Evolutionary conservation across 2,329 filamentous ascomycete species (phyloP).

Genomic region (Venturia carpophila): DNA sequence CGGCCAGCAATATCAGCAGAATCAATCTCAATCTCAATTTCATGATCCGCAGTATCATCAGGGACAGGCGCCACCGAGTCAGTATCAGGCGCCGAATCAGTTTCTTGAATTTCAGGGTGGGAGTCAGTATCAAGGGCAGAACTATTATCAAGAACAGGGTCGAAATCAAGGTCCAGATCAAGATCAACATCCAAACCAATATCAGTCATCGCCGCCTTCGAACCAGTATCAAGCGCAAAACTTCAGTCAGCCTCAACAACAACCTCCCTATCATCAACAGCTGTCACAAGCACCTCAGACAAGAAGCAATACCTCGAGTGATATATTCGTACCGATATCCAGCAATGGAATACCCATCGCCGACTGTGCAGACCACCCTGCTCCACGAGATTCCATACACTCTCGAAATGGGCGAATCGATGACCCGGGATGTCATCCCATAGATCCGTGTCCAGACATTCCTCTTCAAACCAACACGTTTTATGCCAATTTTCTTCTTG

Average conservation of each 20-base stretch:
- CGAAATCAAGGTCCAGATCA: background rate
- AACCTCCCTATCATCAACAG: background rate
- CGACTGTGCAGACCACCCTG: conserved; percentile 34
- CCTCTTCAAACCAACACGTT: conserved; percentile 62
- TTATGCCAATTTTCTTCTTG: conserved; percentile 67
- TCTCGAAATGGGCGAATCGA: conserved; percentile 7
- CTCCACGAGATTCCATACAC: conserved; percentile 22
- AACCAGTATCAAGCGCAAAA: background rate
- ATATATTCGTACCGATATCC: conserved; percentile 2
- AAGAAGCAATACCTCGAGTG: background rate
- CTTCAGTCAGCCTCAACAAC: conserved; percentile 1
- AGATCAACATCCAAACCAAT: background rate
- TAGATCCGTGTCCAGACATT: background rate
- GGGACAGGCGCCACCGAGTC: conserved; percentile 1
- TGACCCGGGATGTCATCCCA: background rate
- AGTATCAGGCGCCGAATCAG: conserved; percentile 8
- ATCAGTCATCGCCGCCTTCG: background rate
- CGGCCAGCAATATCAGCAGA: conserved; percentile 8
- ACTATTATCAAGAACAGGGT: background rate
- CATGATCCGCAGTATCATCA: background rate
- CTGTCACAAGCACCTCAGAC: background rate
- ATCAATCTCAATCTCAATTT: background rate
- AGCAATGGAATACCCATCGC: conserved; percentile 23
- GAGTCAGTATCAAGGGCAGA: conserved; percentile 7
- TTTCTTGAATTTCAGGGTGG: background rate